Evolutionary conservation across 176 grass and related monocot genomes (phyloP).

Genomic region (Zoysia japonica): DNA sequence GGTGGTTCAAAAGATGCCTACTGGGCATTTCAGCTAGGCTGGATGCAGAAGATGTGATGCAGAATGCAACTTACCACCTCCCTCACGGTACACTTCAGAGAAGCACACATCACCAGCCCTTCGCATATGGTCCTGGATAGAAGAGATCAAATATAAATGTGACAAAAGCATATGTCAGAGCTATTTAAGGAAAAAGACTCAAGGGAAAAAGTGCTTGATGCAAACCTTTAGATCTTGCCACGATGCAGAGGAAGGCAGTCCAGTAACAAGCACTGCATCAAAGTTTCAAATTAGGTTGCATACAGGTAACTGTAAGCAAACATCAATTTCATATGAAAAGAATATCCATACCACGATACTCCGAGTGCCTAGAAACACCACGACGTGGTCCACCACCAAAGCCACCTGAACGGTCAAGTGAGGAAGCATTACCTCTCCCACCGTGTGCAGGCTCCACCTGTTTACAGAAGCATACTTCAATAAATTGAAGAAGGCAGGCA

Average conservation of each 20-base stretch:
- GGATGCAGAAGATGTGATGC: background rate
- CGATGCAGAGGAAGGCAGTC: slow-evolving; percentile 93
- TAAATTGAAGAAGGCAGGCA: background rate
- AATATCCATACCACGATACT: slow-evolving; percentile 71
- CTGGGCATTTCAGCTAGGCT: background rate
- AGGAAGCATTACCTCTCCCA: slow-evolving; percentile 73
- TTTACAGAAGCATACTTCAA: background rate
- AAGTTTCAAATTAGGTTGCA: slow-evolving; percentile 4
- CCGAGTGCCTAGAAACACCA: slow-evolving; percentile 85
- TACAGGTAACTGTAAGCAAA: background rate
- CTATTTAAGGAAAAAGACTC: background rate
- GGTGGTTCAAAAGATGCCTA: background rate
- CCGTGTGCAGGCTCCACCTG: slow-evolving; percentile 96
- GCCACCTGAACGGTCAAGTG: slow-evolving; percentile 51
- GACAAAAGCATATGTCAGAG: background rate
- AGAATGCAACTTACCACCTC: slow-evolving; percentile 62
- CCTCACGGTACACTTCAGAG: slow-evolving; percentile 88
- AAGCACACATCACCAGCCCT: slow-evolving; percentile 98
- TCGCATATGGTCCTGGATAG: slow-evolving; percentile 87
- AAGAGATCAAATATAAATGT: slow-evolving; percentile 8
- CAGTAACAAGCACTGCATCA: slow-evolving; percentile 70
- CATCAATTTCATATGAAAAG: slow-evolving; percentile 10
- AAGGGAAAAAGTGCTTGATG: background rate
- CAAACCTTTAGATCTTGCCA: slow-evolving; percentile 99
- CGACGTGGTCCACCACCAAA: slow-evolving; percentile 57